Conservation (phyloP, 2,329 filamentous ascomycete species). For the Apiospora phragmitis region DNA sequence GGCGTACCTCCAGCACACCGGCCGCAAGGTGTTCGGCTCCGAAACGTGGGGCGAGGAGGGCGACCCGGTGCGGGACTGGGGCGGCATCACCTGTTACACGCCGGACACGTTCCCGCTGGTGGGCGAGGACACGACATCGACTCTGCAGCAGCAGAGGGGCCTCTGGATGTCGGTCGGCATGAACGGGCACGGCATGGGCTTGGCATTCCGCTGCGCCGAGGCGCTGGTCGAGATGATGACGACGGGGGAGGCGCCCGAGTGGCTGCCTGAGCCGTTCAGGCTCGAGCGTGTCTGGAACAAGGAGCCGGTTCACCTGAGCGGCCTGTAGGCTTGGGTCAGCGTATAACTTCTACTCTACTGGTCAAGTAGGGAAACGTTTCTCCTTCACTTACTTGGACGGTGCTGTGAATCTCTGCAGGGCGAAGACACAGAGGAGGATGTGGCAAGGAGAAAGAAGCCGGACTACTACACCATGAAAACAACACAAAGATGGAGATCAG, state of each 20-base stretch:
- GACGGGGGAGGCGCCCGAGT: constrained; percentile 10
- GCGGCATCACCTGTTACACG: constrained; percentile 15
- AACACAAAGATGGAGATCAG: neutral
- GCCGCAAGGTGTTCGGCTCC: neutral
- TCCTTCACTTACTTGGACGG: neutral
- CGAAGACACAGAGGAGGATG: neutral
- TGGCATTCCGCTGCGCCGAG: constrained; percentile 15
- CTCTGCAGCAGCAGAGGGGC: neutral
- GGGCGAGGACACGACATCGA: constrained; percentile 2
- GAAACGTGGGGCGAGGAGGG: constrained; percentile 14
- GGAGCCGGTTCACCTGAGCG: neutral
- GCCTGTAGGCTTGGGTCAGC: neutral
- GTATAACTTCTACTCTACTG: neutral
- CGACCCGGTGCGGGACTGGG: constrained; percentile 10
- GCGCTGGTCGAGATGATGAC: constrained; percentile 16
- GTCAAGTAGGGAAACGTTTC: rapidly evolving
- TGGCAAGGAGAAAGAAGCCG: neutral
- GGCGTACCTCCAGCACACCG: constrained; percentile 10
- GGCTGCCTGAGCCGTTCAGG: constrained; percentile 14
- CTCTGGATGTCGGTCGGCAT: constrained; percentile 17
- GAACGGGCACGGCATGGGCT: constrained; percentile 16
- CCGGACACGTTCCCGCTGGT: constrained; percentile 15
- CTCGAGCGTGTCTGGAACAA: constrained; percentile 14
- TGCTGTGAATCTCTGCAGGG: neutral
- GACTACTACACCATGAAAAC: neutral